Conservation (phyloP, 1,284 basidiomycete species). For the Sanghuangporus weigelae region DNA sequence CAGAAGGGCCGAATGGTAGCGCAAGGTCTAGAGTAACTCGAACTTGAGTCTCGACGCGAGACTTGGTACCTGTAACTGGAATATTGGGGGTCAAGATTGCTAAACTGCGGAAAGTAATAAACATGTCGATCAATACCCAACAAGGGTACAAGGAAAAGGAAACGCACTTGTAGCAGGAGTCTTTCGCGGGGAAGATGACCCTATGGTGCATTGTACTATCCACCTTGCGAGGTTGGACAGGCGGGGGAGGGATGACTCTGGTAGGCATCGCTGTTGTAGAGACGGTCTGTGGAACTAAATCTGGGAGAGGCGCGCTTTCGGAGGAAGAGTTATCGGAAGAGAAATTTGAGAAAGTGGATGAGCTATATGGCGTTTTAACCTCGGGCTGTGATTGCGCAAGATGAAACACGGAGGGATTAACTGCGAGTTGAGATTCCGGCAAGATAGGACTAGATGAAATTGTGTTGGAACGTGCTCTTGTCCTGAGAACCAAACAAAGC, state of each 20-base stretch:
- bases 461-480: slow-evolving; percentile 20
- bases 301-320: slow-evolving; percentile 19
- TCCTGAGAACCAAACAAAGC: slow-evolving; percentile 5
- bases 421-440: slow-evolving; percentile 8
- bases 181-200: slow-evolving; percentile 63
- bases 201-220: slow-evolving; percentile 46
- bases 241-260: slow-evolving; percentile 57
- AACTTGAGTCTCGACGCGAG: slow-evolving; percentile 90
- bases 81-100: slow-evolving; percentile 81
- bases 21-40: slow-evolving; percentile 76
- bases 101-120: slow-evolving; percentile 39
- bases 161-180: slow-evolving; percentile 68
- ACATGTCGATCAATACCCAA: slow-evolving; percentile 6
- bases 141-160: background rate
- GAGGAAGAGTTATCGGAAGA: slow-evolving; percentile 19
- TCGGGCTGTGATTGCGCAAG: background rate
- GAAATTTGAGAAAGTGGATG: slow-evolving; percentile 12
- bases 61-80: slow-evolving; percentile 83
- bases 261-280: slow-evolving; percentile 26
- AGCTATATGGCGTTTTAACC: background rate
- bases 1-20: slow-evolving; percentile 53
- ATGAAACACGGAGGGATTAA: slow-evolving; percentile 18
- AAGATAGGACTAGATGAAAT: slow-evolving; percentile 21
- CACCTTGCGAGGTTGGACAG: slow-evolving; percentile 46
- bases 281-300: slow-evolving; percentile 28